phyloP scores from a whole-genome alignment of 2,329 filamentous ascomycete species.

The Fusarium xyrophilum region DNA sequence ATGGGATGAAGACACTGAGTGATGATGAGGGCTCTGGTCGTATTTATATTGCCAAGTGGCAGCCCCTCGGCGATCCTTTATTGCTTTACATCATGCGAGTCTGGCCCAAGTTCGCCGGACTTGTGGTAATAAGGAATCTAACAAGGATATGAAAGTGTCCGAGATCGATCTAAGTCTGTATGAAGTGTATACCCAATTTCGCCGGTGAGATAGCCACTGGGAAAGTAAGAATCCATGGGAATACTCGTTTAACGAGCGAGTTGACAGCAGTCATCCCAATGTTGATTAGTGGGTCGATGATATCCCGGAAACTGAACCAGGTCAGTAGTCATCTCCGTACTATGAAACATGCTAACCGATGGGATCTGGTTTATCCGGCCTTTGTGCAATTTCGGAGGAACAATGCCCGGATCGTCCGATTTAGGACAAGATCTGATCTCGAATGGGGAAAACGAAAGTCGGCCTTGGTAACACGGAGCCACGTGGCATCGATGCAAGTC shows the following conservation, averaged over 20 bases:
- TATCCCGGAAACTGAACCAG: neutral
- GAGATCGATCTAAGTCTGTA: neutral
- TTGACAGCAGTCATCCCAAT: neutral
- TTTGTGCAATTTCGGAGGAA: slow-evolving; percentile 26
- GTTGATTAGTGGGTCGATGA: slow-evolving; percentile 20
- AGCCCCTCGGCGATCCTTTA: neutral
- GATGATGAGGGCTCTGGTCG: neutral
- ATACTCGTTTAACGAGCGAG: neutral
- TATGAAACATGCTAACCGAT: slow-evolving; percentile 12
- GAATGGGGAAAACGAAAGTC: neutral
- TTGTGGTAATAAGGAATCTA: slow-evolving; percentile 7
- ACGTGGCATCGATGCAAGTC: slow-evolving; percentile 8
- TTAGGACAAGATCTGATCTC: slow-evolving; percentile 1
- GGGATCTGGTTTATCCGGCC: slow-evolving; percentile 19
- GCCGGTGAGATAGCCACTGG: slow-evolving; percentile 8
- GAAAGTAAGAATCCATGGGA: neutral
- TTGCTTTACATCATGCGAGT: neutral
- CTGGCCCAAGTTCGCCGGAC: neutral
- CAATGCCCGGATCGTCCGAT: slow-evolving; percentile 18
- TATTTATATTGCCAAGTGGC: slow-evolving; percentile 20
- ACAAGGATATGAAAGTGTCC: slow-evolving; percentile 1
- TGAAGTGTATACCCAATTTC: slow-evolving; percentile 13
- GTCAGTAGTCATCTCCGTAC: slow-evolving; percentile 20
- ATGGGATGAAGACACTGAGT: neutral
- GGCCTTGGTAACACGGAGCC: slow-evolving; percentile 7